A percentile compares a stretch with the other conserved stretches of the same genome.
Conservation (phyloP, 768 basidiomycete genomes). For the Nidularia pulvinata region DNA sequence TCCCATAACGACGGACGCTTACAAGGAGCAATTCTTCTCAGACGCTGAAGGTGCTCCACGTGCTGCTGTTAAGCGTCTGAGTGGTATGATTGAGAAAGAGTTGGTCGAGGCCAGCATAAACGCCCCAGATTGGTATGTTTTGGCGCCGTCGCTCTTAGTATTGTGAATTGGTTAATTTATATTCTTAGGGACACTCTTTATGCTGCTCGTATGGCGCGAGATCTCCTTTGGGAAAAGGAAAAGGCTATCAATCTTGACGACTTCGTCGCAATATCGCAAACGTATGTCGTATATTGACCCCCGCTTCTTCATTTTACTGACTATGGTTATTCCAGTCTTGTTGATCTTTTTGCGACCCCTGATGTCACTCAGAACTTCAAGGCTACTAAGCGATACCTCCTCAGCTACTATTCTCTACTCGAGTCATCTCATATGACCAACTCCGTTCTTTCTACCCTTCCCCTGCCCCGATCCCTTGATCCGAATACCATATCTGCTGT, state of each 20-base stretch:
- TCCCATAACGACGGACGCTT: constrained; percentile 76
- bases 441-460: constrained; percentile 79
- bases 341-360: constrained; percentile 82
- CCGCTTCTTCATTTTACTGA: neutral
- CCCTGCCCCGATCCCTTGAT: constrained; percentile 83
- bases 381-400: constrained; percentile 65
- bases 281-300: constrained; percentile 50
- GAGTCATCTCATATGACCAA: constrained; percentile 84
- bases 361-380: constrained; percentile 60
- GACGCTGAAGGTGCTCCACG: constrained; percentile 66
- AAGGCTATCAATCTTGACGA: constrained; percentile 76
- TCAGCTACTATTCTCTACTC: constrained; percentile 88
- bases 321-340: constrained; percentile 49
- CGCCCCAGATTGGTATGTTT: constrained; percentile 86
- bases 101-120: constrained; percentile 84
- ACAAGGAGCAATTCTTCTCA: constrained; percentile 77
- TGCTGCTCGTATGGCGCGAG: constrained; percentile 89
- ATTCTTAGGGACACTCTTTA: constrained; percentile 82
- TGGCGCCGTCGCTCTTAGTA: neutral
- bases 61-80: constrained; percentile 85
- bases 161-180: constrained; percentile 1
- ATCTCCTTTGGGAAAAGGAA: constrained; percentile 90
- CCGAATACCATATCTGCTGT: constrained; percentile 73
- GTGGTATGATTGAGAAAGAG: constrained; percentile 68
- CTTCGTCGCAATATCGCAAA: constrained; percentile 86